These are phyloP conservation scores for Bombardia bombarda DNA, from an alignment of 495 filamentous ascomycete species.

Conservation along the genomic window DNA sequence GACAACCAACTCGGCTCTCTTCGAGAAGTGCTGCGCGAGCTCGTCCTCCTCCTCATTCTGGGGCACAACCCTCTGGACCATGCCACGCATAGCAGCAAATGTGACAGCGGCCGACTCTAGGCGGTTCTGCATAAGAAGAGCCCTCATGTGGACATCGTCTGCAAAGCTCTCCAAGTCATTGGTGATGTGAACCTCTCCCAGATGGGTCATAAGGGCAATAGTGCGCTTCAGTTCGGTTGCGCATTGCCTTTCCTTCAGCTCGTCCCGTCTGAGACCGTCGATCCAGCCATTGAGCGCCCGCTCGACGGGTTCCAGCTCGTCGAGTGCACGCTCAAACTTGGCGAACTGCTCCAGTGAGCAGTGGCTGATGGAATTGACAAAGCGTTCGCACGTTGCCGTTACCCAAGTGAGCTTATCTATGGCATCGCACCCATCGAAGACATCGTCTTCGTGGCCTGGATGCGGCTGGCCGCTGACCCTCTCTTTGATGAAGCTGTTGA, in stretches of 20 bases:
- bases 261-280: constrained; percentile 71
- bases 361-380: constrained; percentile 65
- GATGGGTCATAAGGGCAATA: constrained; percentile 77
- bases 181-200: constrained; percentile 72
- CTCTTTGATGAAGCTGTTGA: constrained; percentile 74
- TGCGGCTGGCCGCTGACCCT: constrained; percentile 50
- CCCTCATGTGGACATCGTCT: constrained; percentile 67
- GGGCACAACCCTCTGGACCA: constrained; percentile 58
- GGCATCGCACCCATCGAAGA: constrained; percentile 69
- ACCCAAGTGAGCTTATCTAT: constrained; percentile 85
- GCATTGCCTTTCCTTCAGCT: constrained; percentile 77
- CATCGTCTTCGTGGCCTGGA: constrained; percentile 56
- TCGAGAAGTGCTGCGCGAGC: constrained; percentile 56
- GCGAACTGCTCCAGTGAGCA: constrained; percentile 72
- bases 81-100: constrained; percentile 51
- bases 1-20: constrained; percentile 63
- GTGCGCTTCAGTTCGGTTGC: constrained; percentile 71
- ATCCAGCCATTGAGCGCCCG: constrained; percentile 83
- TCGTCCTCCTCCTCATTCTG: constrained; percentile 48
- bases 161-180: constrained; percentile 68
- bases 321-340: constrained; percentile 64
- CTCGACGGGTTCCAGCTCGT: constrained; percentile 91
- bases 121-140: constrained; percentile 67
- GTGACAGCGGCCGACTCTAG: constrained; percentile 69
- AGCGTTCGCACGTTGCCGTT: constrained; percentile 70